A percentile compares a stretch with the other conserved stretches of the same genome.
These are phyloP conservation scores for Ochetophila trinervis DNA, from an alignment of 306 rosid genomes.

Conservation along the genomic window DNA sequence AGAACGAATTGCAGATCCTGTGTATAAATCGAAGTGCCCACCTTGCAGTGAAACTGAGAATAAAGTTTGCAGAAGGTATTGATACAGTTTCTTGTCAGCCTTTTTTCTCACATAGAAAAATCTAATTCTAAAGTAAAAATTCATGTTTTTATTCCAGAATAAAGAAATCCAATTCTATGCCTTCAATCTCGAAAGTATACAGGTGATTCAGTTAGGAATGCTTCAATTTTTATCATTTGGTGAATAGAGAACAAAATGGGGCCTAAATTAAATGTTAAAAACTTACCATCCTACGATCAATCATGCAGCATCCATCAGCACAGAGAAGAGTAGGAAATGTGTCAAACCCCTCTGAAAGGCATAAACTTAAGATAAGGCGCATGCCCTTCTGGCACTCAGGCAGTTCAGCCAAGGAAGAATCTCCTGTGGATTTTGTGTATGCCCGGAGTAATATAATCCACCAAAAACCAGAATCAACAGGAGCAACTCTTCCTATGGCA, in stretches of 20 bases:
- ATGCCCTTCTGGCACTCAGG: constrained; percentile 97
- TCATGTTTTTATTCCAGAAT: too few relatives aligned
- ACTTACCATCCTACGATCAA: constrained; percentile 96
- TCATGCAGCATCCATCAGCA: constrained; percentile 97
- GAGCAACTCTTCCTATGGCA: constrained; percentile 98
- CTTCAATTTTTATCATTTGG: constrained; percentile 9
- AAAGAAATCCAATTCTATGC: too few relatives aligned
- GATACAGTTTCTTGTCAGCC: too few relatives aligned
- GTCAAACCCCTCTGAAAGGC: constrained; percentile 91
- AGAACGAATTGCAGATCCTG: neutral
- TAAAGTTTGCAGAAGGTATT: neutral
- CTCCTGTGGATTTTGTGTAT: constrained; percentile 88
- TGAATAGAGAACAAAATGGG: constrained; percentile 7
- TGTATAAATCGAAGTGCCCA: neutral
- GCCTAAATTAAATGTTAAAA: constrained; percentile 15
- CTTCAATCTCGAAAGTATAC: too few relatives aligned
- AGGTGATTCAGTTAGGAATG: neutral
- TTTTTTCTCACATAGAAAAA: too few relatives aligned
- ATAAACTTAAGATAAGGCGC: constrained; percentile 81
- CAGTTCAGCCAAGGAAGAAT: constrained; percentile 69
- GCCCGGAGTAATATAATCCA: constrained; percentile 95
- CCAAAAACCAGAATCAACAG: constrained; percentile 98
- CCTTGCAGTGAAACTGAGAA: neutral
- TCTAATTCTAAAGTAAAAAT: too few relatives aligned
- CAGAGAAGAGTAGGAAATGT: constrained; percentile 94